These are phyloP conservation scores for Sporothrix humicola DNA, from an alignment of 2,329 filamentous ascomycete species.

Conservation along the genomic window DNA sequence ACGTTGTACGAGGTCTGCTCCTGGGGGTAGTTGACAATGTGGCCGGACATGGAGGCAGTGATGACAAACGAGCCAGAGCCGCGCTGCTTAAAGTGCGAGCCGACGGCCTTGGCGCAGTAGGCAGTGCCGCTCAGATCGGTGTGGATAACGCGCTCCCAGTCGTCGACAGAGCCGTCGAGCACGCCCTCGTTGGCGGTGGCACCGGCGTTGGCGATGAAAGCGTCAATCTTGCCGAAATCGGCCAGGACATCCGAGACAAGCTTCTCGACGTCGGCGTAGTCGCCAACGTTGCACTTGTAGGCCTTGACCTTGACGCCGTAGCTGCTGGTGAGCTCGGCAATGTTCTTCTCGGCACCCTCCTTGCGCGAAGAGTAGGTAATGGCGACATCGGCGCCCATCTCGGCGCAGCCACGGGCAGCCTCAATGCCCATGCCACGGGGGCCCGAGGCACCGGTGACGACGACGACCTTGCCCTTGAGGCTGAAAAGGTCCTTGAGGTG, in stretches of 20 bases:
- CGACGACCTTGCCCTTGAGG: slow-evolving; percentile 73
- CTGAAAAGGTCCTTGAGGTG: slow-evolving; percentile 71
- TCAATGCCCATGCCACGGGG: slow-evolving; percentile 73
- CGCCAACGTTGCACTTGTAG: slow-evolving; percentile 66
- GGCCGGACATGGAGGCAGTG: slow-evolving; percentile 78
- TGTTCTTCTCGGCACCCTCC: slow-evolving; percentile 69
- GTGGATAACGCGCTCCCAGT: slow-evolving; percentile 70
- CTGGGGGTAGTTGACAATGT: slow-evolving; percentile 79
- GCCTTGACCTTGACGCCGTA: slow-evolving; percentile 72
- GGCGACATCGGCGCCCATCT: slow-evolving; percentile 72
- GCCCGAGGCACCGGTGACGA: slow-evolving; percentile 72
- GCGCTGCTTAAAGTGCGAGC: slow-evolving; percentile 65
- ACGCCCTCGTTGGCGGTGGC: slow-evolving; percentile 72
- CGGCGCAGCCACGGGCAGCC: slow-evolving; percentile 71
- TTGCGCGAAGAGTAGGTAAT: slow-evolving; percentile 76
- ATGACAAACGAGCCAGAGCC: slow-evolving; percentile 75
- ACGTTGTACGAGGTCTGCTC: slow-evolving; percentile 76
- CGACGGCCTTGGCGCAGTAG: slow-evolving; percentile 75
- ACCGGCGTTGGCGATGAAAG: slow-evolving; percentile 81
- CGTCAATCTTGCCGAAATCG: slow-evolving; percentile 76
- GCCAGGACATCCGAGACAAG: slow-evolving; percentile 59
- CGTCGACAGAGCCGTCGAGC: slow-evolving; percentile 67
- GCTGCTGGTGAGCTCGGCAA: slow-evolving; percentile 65
- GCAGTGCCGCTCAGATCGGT: slow-evolving; percentile 79
- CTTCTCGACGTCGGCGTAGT: slow-evolving; percentile 56